Conservation (phyloP, 148 eudicot species). For the Simmondsia chinensis region DNA sequence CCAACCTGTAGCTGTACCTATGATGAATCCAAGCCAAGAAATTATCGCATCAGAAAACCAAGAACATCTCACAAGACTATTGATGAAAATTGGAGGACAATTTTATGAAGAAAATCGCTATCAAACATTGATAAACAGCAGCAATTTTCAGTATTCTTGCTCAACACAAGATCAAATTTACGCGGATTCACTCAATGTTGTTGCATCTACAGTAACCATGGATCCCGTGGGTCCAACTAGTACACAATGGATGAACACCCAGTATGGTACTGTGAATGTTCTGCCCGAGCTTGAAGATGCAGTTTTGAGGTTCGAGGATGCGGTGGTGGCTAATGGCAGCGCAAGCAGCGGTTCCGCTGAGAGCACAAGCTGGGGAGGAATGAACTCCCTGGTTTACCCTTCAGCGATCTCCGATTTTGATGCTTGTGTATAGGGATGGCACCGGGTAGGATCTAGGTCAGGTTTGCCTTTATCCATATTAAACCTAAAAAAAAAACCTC, state of each 20-base stretch:
- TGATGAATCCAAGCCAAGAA: conserved; percentile 3
- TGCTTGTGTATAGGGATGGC: too few species aligned
- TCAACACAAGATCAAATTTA: conserved; percentile 16
- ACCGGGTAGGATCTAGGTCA: too few species aligned
- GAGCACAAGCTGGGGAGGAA: conserved; percentile 32
- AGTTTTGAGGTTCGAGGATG: too few species aligned
- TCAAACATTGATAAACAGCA: conserved; percentile 10
- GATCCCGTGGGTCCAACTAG: background rate
- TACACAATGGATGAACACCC: conserved; percentile 13
- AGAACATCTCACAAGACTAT: conserved; percentile 14
- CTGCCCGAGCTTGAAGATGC: background rate
- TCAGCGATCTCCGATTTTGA: conserved; percentile 22
- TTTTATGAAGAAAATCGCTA: conserved; percentile 9
- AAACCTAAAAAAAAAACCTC: too few species aligned
- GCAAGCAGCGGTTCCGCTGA: conserved; percentile 28
- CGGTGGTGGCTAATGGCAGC: conserved; percentile 15
- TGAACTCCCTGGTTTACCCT: conserved; percentile 24
- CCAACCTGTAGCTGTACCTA: conserved; percentile 7
- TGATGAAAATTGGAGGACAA: conserved; percentile 17
- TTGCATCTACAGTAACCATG: conserved; percentile 9
- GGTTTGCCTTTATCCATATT: too few species aligned
- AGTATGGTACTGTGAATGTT: conserved; percentile 6
- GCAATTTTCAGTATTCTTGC: conserved; percentile 10
- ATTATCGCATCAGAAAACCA: conserved; percentile 8
- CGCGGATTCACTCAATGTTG: conserved; percentile 6